phyloP scores from a whole-genome alignment of 371 early-diverging fungal species.

The Mortierella sp. region DNA sequence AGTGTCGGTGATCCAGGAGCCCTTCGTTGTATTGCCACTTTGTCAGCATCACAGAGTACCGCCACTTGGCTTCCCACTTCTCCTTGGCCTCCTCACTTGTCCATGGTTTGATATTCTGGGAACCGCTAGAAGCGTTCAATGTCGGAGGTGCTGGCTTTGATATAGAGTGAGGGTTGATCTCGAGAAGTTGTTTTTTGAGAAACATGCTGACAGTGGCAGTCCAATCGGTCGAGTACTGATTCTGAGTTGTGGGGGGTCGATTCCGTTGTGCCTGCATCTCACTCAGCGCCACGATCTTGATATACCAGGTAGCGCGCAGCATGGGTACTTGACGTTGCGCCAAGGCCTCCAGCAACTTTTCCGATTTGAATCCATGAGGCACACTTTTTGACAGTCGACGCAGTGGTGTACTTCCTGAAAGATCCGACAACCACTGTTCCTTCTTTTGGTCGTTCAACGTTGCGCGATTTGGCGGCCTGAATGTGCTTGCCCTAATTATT shows the following conservation, averaged over 20 bases:
- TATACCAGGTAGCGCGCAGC: constrained; percentile 82
- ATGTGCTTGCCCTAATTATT: constrained; percentile 63
- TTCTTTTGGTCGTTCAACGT: constrained; percentile 69
- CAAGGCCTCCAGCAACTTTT: constrained; percentile 73
- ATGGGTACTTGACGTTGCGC: constrained; percentile 74
- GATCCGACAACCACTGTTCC: constrained; percentile 74
- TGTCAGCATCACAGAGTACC: constrained; percentile 72
- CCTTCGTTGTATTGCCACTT: constrained; percentile 83
- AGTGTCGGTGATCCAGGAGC: constrained; percentile 76
- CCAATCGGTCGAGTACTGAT: constrained; percentile 54
- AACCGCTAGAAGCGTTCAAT: constrained; percentile 57
- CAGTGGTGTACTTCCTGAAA: constrained; percentile 68
- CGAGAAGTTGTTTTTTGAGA: constrained; percentile 62
- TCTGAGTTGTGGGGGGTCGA: constrained; percentile 25
- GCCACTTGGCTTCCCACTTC: constrained; percentile 72
- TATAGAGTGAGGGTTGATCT: constrained; percentile 58
- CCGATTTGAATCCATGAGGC: constrained; percentile 78
- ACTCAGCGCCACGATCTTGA: constrained; percentile 70
- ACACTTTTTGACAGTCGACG: constrained; percentile 70
- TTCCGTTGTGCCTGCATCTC: constrained; percentile 58
- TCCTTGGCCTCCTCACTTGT: constrained; percentile 65
- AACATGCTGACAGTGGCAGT: constrained; percentile 49
- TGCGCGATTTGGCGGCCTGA: constrained; percentile 69
- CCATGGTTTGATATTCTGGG: constrained; percentile 62
- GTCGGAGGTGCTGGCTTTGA: constrained; percentile 29